Percentiles rank a stretch among this genome's conserved stretches.
These are phyloP conservation scores for Golubevia pallescens DNA, from an alignment of 1,284 basidiomycete species.

Conservation along the genomic window DNA sequence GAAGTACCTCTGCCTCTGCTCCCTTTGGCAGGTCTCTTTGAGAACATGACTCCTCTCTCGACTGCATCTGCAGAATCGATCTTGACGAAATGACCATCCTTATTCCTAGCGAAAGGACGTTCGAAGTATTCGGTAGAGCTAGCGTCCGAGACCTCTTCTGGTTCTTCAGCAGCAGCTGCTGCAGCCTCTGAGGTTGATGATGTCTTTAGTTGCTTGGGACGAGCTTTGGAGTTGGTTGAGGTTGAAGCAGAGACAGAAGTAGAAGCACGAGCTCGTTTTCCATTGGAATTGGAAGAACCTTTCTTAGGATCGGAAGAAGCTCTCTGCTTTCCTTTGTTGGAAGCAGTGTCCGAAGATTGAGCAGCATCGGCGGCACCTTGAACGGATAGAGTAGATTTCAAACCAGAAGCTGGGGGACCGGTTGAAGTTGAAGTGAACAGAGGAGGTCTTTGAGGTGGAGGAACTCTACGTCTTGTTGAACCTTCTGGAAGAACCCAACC, in stretches of 20 bases:
- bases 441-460: background rate
- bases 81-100: background rate
- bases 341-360: background rate
- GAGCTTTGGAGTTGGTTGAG: background rate
- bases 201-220: background rate
- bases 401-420: background rate
- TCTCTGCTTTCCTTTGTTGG: background rate
- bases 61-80: background rate
- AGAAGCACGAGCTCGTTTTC: background rate
- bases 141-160: background rate
- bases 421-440: background rate
- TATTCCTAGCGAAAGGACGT: background rate
- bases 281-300: background rate
- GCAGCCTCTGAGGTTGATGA: background rate
- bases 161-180: background rate
- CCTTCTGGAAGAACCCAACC: conserved; percentile 88
- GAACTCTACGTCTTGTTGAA: conserved; percentile 67
- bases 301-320: background rate
- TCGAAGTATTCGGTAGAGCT: background rate
- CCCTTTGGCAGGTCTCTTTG: background rate
- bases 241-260: background rate
- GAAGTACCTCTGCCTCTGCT: background rate
- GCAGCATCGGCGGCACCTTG: background rate
- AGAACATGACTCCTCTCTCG: background rate
- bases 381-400: background rate